Evolutionary conservation across 768 basidiomycete genomes (phyloP).

Genomic region (Tubosaeta sp.): DNA sequence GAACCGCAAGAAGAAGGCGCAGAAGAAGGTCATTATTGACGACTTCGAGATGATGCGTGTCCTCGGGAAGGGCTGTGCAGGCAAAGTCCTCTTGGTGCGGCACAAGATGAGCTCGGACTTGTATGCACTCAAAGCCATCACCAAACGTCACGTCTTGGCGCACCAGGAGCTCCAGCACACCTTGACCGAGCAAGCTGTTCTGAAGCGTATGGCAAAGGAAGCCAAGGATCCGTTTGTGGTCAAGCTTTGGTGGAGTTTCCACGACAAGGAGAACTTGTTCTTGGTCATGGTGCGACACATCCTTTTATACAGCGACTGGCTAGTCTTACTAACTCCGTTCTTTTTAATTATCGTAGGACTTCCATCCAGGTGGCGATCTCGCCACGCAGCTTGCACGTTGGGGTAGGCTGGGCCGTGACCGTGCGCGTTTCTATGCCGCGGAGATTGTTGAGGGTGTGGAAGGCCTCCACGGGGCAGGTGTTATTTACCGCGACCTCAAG

Average conservation of each 20-base stretch:
- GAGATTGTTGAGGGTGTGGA: slow-evolving; percentile 97
- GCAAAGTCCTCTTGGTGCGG: slow-evolving; percentile 89
- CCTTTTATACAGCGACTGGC: slow-evolving; percentile 12
- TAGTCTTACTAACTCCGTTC: slow-evolving; percentile 9
- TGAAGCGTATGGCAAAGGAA: slow-evolving; percentile 90
- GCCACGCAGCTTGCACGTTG: slow-evolving; percentile 96
- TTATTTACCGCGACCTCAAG: slow-evolving; percentile 97
- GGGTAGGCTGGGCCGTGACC: slow-evolving; percentile 89
- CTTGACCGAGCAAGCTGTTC: slow-evolving; percentile 90
- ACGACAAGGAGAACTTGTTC: slow-evolving; percentile 95
- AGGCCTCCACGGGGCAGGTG: slow-evolving; percentile 88
- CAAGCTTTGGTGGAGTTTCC: slow-evolving; percentile 95
- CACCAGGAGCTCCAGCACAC: slow-evolving; percentile 97
- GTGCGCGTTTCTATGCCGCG: slow-evolving; percentile 94
- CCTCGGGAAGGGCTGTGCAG: slow-evolving; percentile 95
- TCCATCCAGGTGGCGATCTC: slow-evolving; percentile 93
- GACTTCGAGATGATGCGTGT: slow-evolving; percentile 99
- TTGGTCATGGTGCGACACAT: slow-evolving; percentile 76
- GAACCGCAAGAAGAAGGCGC: slow-evolving; percentile 46
- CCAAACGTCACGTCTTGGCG: slow-evolving; percentile 93
- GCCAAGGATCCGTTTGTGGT: slow-evolving; percentile 92
- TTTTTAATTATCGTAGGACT: slow-evolving; percentile 53
- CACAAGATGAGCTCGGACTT: slow-evolving; percentile 68
- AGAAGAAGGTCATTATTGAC: slow-evolving; percentile 73
- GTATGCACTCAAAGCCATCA: slow-evolving; percentile 96